phyloP scores from a whole-genome alignment of 2,329 filamentous ascomycete species.

The Epicoccum sorghinum region DNA sequence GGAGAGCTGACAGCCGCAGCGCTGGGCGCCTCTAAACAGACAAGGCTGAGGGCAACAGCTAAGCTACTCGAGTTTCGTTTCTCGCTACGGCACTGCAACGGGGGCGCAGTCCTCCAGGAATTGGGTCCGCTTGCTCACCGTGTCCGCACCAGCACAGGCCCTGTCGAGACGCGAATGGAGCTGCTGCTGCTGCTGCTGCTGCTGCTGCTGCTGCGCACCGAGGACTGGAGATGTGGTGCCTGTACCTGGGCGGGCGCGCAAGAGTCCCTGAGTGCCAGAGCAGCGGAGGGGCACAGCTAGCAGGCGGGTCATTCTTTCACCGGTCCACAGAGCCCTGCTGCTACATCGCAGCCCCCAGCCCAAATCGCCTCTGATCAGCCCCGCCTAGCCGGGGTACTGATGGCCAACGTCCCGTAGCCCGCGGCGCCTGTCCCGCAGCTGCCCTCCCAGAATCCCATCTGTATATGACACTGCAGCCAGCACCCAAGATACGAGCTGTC shows the following conservation, averaged over 20 bases:
- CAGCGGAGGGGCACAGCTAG: slow-evolving; percentile 1
- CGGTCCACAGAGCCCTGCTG: not conserved
- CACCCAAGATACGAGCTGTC: not conserved
- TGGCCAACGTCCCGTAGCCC: slow-evolving; percentile 8
- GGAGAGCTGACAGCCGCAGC: slow-evolving; percentile 37
- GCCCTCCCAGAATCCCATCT: not conserved
- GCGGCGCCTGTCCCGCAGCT: not conserved
- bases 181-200: too few relatives aligned
- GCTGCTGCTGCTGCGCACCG: not conserved
- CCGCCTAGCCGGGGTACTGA: slow-evolving; percentile 3
- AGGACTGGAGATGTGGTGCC: not conserved
- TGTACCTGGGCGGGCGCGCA: slow-evolving; percentile 6
- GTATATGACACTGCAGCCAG: not conserved
- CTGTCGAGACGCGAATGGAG: not conserved
- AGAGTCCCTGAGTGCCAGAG: not conserved
- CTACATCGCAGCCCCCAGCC: not conserved
- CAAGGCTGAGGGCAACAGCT: slow-evolving; percentile 13
- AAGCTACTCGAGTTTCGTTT: too few relatives aligned
- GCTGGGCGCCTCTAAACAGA: slow-evolving; percentile 25
- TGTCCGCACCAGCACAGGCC: slow-evolving; percentile 7
- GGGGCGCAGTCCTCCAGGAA: slow-evolving; percentile 12
- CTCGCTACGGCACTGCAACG: not conserved
- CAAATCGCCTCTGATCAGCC: not conserved
- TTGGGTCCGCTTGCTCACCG: not conserved
- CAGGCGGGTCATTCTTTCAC: slow-evolving; percentile 15